These are phyloP conservation scores for Aspergillus hortae DNA, from an alignment of 2,329 filamentous ascomycete species.

Conservation along the genomic window DNA sequence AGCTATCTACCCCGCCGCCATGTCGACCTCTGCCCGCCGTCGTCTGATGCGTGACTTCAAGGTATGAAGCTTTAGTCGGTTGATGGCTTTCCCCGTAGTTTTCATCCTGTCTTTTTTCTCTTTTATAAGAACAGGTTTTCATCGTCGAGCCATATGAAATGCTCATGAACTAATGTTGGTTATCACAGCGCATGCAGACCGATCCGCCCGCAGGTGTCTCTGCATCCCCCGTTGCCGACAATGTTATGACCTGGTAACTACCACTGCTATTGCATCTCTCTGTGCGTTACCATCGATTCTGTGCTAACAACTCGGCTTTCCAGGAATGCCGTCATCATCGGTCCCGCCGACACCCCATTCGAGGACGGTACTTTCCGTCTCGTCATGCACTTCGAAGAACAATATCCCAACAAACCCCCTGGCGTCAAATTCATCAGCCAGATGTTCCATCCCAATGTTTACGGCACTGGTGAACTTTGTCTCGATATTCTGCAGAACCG, in stretches of 20 bases:
- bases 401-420: constrained; percentile 97
- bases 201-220: constrained; percentile 96
- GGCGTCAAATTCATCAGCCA: constrained; percentile 97
- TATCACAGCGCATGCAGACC: constrained; percentile 87
- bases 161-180: constrained; percentile 12
- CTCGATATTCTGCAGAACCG: constrained; percentile 95
- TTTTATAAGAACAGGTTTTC: too few species aligned
- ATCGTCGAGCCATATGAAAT: too few species aligned
- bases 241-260: constrained; percentile 40
- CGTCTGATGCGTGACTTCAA: constrained; percentile 99
- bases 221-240: constrained; percentile 78
- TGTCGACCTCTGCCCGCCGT: constrained; percentile 93
- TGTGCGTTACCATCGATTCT: background rate
- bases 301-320: background rate
- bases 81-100: constrained; percentile 1
- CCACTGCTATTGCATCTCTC: background rate
- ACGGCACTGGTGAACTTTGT: constrained; percentile 93
- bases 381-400: constrained; percentile 98
- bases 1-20: constrained; percentile 37
- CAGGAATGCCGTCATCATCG: constrained; percentile 98
- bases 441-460: constrained; percentile 99
- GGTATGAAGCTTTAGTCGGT: constrained; percentile 50
- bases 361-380: constrained; percentile 97
- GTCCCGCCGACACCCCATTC: constrained; percentile 92
- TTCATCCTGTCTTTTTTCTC: background rate